Percentiles rank a stretch among this genome's conserved stretches.
phyloP scores from a whole-genome alignment of 805 yeast genomes.

The Lachancea meyersii region DNA sequence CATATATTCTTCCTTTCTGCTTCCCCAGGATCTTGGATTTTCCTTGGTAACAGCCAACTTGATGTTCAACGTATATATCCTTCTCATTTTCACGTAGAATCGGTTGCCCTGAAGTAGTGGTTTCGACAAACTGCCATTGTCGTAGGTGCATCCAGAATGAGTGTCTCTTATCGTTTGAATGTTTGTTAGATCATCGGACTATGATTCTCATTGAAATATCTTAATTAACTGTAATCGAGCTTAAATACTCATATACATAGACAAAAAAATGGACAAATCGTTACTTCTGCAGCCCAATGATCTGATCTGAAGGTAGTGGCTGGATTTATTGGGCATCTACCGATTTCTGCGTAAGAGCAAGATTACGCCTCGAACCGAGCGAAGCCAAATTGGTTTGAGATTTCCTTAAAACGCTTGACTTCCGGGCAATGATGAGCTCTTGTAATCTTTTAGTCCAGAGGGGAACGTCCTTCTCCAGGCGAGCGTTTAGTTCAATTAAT shows the following conservation, averaged over 20 bases:
- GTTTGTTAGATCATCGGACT: too few species aligned
- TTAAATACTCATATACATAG: too few species aligned
- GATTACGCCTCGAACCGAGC: background rate
- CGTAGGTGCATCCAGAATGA: constrained; percentile 15
- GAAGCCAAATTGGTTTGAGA: constrained; percentile 27
- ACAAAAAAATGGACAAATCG: too few species aligned
- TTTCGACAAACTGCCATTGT: constrained; percentile 35
- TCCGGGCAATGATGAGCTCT: constrained; percentile 51
- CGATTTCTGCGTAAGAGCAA: constrained; percentile 1
- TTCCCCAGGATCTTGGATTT: constrained; percentile 53
- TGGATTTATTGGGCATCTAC: background rate
- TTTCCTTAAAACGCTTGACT: constrained; percentile 29
- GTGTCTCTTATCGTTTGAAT: too few species aligned
- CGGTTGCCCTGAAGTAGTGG: constrained; percentile 37
- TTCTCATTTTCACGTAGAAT: constrained; percentile 41
- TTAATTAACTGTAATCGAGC: too few species aligned
- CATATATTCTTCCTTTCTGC: constrained; percentile 71
- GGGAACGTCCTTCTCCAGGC: constrained; percentile 61
- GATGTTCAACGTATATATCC: constrained; percentile 46
- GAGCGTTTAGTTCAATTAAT: constrained; percentile 60
- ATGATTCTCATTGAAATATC: too few species aligned
- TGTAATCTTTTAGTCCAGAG: constrained; percentile 57
- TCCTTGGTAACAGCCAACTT: constrained; percentile 76
- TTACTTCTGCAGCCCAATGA: too few species aligned
- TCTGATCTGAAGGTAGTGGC: too few species aligned